Conservation (phyloP, 495 filamentous ascomycete genomes). For the Penicillium lagena region DNA sequence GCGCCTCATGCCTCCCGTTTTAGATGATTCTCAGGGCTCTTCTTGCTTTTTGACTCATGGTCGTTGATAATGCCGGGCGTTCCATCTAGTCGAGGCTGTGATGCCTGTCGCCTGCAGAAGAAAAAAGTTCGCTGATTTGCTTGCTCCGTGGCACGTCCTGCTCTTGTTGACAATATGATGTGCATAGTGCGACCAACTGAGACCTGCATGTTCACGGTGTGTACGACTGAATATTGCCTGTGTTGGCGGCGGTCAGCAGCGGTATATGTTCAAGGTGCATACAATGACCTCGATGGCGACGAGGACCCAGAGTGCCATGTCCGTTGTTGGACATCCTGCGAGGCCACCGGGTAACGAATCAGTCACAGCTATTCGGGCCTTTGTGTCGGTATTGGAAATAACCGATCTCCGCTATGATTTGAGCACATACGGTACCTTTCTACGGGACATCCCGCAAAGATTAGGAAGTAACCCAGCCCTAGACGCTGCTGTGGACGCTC, state of each 20-base stretch:
- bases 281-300: background rate
- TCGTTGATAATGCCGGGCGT: conserved; percentile 34
- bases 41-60: too few species aligned
- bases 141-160: background rate
- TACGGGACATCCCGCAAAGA: conserved; percentile 25
- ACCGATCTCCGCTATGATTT: conserved; percentile 30
- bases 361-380: conserved; percentile 6
- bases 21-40: too few species aligned
- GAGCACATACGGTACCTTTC: conserved; percentile 26
- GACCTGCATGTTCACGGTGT: conserved; percentile 33
- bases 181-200: conserved; percentile 28
- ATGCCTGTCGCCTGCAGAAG: conserved; percentile 40
- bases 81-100: conserved; percentile 37
- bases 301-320: background rate
- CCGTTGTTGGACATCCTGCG: background rate
- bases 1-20: too few species aligned
- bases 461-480: conserved; percentile 28
- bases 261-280: conserved; percentile 35
- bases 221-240: conserved; percentile 31
- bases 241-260: conserved; percentile 31
- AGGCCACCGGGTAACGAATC: conserved; percentile 9
- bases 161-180: background rate
- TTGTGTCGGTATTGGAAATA: conserved; percentile 16
- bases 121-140: conserved; percentile 29
- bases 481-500: conserved; percentile 25